phyloP scores from a whole-genome alignment of 208 protist species.

The Leishmania gerbilli region DNA sequence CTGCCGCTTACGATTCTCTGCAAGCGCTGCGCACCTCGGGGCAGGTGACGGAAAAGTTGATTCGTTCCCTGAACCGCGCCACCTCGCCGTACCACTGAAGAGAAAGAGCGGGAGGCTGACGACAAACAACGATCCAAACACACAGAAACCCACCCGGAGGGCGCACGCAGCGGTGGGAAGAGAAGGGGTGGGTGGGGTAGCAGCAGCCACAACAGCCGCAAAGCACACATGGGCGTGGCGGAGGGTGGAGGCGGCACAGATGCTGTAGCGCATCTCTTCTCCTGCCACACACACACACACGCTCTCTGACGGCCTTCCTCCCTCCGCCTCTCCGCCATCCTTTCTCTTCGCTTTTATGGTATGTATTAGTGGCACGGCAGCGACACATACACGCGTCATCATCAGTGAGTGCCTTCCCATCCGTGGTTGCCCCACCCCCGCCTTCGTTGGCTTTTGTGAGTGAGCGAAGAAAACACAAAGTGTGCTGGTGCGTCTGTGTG shows the following conservation, averaged over 20 bases:
- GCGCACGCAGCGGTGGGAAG: background rate
- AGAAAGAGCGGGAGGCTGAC: background rate
- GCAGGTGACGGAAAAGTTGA: constrained; percentile 16
- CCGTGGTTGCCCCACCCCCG: background rate
- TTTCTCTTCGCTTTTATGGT: background rate
- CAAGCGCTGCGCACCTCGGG: constrained; percentile 20
- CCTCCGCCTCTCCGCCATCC: background rate
- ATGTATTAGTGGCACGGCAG: background rate
- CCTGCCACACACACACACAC: background rate
- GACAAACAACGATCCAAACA: background rate
- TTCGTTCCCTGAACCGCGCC: constrained; percentile 19
- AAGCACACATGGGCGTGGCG: background rate
- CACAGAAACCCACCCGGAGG: no score
- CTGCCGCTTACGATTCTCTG: constrained; percentile 23
- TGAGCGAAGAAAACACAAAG: background rate
- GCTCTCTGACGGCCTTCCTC: background rate
- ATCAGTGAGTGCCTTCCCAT: background rate
- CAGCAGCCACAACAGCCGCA: background rate
- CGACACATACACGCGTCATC: background rate
- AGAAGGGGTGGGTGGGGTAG: background rate
- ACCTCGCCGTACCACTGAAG: constrained; percentile 6
- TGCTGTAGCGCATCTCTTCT: background rate
- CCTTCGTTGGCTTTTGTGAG: background rate
- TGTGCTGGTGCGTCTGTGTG: background rate
- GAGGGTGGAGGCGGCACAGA: background rate